These are phyloP conservation scores for Teratosphaeria nubilosa DNA, from an alignment of 2,329 filamentous ascomycete genomes.

Conservation along the genomic window DNA sequence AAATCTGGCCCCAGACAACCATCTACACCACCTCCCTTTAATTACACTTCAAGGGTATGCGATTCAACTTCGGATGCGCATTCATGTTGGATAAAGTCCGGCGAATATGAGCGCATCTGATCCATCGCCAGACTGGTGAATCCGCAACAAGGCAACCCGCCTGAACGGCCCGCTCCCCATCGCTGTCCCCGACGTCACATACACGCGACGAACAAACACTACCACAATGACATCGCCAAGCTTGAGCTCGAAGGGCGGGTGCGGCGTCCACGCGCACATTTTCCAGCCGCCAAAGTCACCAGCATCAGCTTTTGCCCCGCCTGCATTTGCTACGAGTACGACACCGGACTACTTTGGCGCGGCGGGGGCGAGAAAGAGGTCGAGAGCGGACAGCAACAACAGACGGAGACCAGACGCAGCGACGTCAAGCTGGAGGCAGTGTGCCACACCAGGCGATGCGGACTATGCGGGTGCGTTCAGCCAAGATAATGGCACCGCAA, in stretches of 20 bases:
- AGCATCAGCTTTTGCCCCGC: conserved; percentile 23
- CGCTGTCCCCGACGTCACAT: neutral
- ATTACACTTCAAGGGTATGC: neutral
- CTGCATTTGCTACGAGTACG: conserved; percentile 12
- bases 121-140: neutral
- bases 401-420: conserved; percentile 2
- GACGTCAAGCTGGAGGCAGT: conserved; percentile 13
- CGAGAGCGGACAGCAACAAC: conserved; percentile 14
- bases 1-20: neutral
- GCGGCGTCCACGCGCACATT: conserved; percentile 21
- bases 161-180: neutral
- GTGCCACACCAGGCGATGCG: conserved; percentile 13
- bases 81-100: neutral
- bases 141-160: neutral
- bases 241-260: neutral
- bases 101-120: neutral
- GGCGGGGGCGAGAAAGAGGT: conserved; percentile 20
- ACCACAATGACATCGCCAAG: neutral
- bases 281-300: conserved; percentile 35
- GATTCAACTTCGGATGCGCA: neutral
- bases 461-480: conserved; percentile 9
- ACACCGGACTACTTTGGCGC: conserved; percentile 18
- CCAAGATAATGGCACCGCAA: conserved; percentile 37
- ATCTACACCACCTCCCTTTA: neutral
- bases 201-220: neutral